A percentile compares a stretch with the other conserved stretches of the same genome.
These are phyloP conservation scores for Auriscalpium microsporum DNA, from an alignment of 768 basidiomycete genomes.

Conservation along the genomic window DNA sequence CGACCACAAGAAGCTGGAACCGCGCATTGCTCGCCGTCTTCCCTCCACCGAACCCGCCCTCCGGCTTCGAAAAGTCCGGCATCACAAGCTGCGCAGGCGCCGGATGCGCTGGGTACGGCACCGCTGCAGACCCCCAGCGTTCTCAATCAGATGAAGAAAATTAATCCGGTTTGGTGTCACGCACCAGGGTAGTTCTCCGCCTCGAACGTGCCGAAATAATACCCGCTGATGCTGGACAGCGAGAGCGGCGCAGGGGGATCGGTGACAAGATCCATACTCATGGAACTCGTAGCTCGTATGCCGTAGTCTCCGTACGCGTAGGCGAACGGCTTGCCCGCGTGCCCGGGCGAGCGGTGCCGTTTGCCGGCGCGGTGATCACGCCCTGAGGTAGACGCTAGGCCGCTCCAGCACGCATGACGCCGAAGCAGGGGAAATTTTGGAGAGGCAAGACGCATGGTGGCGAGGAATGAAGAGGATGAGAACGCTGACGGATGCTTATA, in stretches of 20 bases:
- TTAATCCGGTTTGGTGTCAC: neutral
- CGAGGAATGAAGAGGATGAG: no score
- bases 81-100: conserved; percentile 32
- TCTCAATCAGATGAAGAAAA: no score
- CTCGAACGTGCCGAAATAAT: conserved; percentile 38
- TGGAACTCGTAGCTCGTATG: conserved; percentile 34
- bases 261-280: conserved; percentile 34
- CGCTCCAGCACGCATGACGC: no score
- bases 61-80: conserved; percentile 36
- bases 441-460: no score
- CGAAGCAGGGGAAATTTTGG: no score
- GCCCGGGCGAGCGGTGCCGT: conserved; percentile 31
- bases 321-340: conserved; percentile 30
- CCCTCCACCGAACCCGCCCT: conserved; percentile 33
- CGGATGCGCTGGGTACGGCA: conserved; percentile 31
- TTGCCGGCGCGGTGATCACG: conserved; percentile 22
- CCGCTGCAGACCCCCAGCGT: conserved; percentile 22
- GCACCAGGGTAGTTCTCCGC: conserved; percentile 36
- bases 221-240: conserved; percentile 26
- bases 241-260: conserved; percentile 19
- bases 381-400: conserved; percentile 10
- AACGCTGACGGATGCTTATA: no score
- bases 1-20: conserved; percentile 31
- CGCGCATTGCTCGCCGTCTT: conserved; percentile 23
- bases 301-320: conserved; percentile 39